Percentiles rank a stretch among this genome's conserved stretches.
phyloP scores from a whole-genome alignment of 2,329 filamentous ascomycete genomes.

The Pyricularia sp. region DNA sequence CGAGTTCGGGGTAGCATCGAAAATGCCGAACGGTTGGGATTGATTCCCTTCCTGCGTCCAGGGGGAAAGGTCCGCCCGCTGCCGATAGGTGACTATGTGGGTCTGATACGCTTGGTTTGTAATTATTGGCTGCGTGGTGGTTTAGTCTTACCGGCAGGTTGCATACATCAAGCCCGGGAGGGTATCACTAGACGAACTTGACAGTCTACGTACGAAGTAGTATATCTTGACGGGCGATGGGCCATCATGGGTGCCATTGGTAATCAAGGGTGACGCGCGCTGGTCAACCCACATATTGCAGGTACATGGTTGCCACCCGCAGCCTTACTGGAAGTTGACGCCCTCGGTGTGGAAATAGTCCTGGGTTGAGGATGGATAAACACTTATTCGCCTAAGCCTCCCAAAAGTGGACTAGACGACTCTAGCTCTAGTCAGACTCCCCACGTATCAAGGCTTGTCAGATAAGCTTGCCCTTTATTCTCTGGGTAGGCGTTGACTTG shows the following conservation, averaged over 20 bases:
- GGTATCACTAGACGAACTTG: background rate
- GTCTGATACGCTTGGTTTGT: background rate
- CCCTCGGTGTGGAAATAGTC: background rate
- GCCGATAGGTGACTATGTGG: background rate
- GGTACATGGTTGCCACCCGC: too few relatives aligned
- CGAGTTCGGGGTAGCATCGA: background rate
- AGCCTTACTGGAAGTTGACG: background rate
- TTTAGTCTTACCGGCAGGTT: background rate
- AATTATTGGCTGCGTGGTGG: background rate
- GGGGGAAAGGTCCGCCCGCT: background rate
- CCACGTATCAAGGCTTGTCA: background rate
- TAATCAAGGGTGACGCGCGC: background rate
- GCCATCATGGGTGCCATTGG: background rate
- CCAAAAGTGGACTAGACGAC: background rate
- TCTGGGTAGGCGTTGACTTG: background rate
- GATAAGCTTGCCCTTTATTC: background rate
- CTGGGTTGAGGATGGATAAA: background rate
- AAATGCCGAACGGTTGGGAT: background rate
- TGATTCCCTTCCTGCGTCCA: background rate
- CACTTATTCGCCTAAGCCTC: background rate
- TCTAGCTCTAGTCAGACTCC: background rate
- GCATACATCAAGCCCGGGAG: background rate
- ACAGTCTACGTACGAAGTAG: background rate
- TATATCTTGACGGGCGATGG: background rate
- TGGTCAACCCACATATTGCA: too few relatives aligned